Base-by-base conservation (phyloP, 1,139 yeast genomes). In the Geotrichum restrictum region DNA sequence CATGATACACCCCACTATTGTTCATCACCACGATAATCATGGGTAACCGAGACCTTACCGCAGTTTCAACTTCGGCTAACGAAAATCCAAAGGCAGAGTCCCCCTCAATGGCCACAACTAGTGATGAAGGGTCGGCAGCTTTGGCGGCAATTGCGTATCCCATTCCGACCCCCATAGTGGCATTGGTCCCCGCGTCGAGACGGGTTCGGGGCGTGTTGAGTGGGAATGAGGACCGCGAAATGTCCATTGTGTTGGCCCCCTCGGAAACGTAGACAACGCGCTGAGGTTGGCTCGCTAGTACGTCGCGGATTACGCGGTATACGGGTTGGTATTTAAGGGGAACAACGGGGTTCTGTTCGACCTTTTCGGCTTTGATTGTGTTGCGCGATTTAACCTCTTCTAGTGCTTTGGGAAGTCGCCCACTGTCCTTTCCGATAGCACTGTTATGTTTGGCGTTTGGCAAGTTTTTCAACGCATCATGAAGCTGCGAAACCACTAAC, bases 81-180 rank as follows among this genome's bases (percentile, higher is more conserved):
- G 84, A 78, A 62, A 82, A 82, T 1, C 88, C 88, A 69, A 82
- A 81, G 0, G 88, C 87, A 1, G 88, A 82, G 63, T 82, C 88
- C 3, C 88, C 88, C 62, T 80, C 83, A 41, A 82, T 77, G n/a
- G 83, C 78, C 1, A 82, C 67, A 0, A 81, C 80, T 10, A 69
- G 64, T 45, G 73, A 69, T 0, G 68, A 62, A 0, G 82, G 82
- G 8, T 68, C 57, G 0, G 79, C 74, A 2, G 70, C 67, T 58
- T 80, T 80, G 6, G 86, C 78, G 0, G 85, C 81, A 56, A 82
- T 77, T 1, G 85, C 83, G 60, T 82, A 82, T 0, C 85, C 86
- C 31, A 81, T 56, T 0, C 87, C 88, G 29, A 82, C 72, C 2
- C 88, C 88, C 88, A 83, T 82, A 0, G 87, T 82, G 1, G 86